Percentiles rank a stretch among this genome's conserved stretches.
Evolutionary conservation across 805 yeast genomes (phyloP).

Genomic region (Zygoascus bituminiphila): DNA sequence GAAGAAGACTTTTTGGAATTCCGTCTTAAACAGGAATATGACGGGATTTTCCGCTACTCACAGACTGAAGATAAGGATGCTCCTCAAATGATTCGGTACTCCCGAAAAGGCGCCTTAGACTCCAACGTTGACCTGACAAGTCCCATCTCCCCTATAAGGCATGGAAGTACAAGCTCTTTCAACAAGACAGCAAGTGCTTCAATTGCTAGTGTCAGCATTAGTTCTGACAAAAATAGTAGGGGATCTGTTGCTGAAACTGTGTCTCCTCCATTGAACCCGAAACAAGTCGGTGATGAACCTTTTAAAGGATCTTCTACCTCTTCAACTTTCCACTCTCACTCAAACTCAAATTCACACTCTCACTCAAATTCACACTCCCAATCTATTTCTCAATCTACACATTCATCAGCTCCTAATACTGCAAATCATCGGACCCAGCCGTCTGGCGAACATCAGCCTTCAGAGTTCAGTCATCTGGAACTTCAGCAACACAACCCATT

Average conservation of each 20-base stretch:
- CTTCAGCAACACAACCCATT: not conserved
- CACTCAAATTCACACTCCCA: not conserved
- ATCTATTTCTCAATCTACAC: not conserved
- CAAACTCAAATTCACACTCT: not conserved
- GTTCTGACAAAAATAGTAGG: not conserved
- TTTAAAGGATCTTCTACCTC: not conserved
- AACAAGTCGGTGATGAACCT: not conserved
- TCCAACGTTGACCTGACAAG: not conserved
- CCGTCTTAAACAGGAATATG: constrained; percentile 23
- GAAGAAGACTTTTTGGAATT: constrained; percentile 32
- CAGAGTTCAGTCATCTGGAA: constrained; percentile 17
- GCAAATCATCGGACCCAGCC: not conserved
- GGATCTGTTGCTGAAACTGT: not conserved
- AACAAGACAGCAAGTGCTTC: not conserved
- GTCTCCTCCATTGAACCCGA: not conserved
- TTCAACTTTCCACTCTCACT: not conserved
- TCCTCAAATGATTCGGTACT: constrained; percentile 18
- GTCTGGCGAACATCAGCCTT: too few species aligned
- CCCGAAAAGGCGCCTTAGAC: constrained; percentile 1
- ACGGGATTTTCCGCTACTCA: constrained; percentile 18
- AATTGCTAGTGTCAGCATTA: not conserved
- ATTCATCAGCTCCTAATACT: not conserved
- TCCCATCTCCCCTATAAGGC: not conserved
- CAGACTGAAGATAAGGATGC: constrained; percentile 11
- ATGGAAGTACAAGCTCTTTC: too few species aligned